Conservation (phyloP, 2,329 filamentous ascomycete genomes). For the Colletotrichum sp. region DNA sequence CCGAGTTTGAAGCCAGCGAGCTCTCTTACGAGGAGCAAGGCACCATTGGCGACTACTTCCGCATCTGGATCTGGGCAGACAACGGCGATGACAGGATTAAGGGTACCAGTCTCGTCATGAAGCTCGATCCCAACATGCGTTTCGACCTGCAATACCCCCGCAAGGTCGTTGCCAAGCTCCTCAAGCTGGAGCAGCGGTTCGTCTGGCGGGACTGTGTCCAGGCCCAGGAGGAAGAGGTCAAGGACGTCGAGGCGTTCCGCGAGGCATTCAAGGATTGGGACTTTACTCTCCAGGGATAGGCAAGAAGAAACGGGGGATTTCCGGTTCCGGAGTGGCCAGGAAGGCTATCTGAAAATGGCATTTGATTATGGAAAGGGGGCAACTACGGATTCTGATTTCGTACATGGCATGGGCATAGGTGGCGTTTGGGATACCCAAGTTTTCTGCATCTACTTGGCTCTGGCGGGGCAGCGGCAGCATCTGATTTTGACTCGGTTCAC, state of each 20-base stretch:
- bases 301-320: too few species aligned
- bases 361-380: neutral
- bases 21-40: conserved; percentile 56
- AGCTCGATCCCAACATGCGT: conserved; percentile 70
- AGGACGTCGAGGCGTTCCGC: conserved; percentile 80
- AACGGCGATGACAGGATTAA: conserved; percentile 58
- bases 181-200: conserved; percentile 77
- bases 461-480: neutral
- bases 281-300: conserved; percentile 60
- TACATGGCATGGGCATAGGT: conserved; percentile 5
- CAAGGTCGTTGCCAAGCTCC: conserved; percentile 84
- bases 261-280: conserved; percentile 85
- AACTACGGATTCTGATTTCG: neutral
- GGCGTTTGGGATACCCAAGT: conserved; percentile 19
- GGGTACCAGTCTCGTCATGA: conserved; percentile 75
- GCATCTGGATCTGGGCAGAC: conserved; percentile 78
- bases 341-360: neutral
- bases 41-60: conserved; percentile 70
- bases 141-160: conserved; percentile 94
- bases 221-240: conserved; percentile 75
- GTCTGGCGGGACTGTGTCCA: conserved; percentile 88
- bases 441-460: conserved; percentile 6
- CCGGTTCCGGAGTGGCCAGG: neutral
- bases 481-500: neutral
- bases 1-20: conserved; percentile 52